Percentiles rank a stretch among this genome's conserved stretches.
These are phyloP conservation scores for Penicillium occitanis DNA, from an alignment of 2,329 filamentous ascomycete genomes.

Conservation along the genomic window DNA sequence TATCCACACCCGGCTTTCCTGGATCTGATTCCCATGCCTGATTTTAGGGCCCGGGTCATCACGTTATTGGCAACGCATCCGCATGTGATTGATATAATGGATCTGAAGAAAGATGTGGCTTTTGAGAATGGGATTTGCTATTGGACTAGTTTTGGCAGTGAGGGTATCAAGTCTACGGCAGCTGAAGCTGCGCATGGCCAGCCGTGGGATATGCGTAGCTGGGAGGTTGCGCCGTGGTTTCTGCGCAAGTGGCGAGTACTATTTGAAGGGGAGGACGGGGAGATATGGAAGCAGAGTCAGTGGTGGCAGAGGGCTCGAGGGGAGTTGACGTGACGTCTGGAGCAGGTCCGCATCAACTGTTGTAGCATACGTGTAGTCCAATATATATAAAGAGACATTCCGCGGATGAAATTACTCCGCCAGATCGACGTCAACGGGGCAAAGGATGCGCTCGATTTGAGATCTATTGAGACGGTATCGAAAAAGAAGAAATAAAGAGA, in stretches of 20 bases:
- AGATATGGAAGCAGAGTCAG: neutral
- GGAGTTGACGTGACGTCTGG: constrained; percentile 18
- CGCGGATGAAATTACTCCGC: no score
- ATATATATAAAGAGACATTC: no score
- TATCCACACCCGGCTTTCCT: constrained; percentile 40
- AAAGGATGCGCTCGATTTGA: no score
- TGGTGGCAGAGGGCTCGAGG: neutral
- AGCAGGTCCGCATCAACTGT: neutral
- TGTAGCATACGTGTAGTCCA: no score
- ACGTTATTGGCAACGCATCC: constrained; percentile 34
- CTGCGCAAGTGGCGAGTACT: neutral
- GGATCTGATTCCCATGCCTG: constrained; percentile 39
- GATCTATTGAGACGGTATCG: no score
- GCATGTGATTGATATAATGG: constrained; percentile 33
- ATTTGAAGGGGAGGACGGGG: neutral
- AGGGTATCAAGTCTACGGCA: constrained; percentile 7
- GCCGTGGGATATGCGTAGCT: neutral
- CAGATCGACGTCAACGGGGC: no score
- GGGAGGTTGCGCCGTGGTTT: neutral
- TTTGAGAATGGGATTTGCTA: constrained; percentile 32
- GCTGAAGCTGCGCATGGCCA: neutral
- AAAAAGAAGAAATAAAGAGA: no score
- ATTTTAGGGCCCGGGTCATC: constrained; percentile 36
- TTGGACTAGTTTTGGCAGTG: constrained; percentile 11
- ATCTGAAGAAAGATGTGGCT: constrained; percentile 42